Evolutionary conservation across 2,329 filamentous ascomycete species (phyloP).

Genomic region (Metarhizium humberi): DNA sequence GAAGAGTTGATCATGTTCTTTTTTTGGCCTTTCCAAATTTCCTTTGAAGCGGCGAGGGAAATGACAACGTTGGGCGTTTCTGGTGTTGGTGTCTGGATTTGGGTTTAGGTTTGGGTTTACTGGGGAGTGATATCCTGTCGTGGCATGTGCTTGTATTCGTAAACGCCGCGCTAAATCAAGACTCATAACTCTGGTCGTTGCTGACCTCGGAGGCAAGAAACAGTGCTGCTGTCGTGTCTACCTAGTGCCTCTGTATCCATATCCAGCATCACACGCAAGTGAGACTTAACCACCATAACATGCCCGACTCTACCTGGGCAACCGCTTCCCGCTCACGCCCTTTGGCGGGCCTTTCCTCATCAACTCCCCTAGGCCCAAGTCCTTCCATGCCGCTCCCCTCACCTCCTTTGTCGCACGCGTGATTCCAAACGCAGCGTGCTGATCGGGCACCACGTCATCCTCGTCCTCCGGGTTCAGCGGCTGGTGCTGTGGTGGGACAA

Average conservation of each 20-base stretch:
- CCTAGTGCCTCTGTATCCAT: too few relatives aligned
- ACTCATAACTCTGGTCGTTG: background rate
- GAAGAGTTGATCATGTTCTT: conserved; percentile 24
- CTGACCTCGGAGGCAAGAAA: too few relatives aligned
- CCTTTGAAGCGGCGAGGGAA: background rate
- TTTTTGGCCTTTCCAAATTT: background rate
- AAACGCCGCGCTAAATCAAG: background rate
- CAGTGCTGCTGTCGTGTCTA: background rate
- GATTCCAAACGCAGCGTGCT: conserved; percentile 82
- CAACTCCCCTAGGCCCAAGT: conserved; percentile 62
- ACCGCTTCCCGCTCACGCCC: conserved; percentile 7
- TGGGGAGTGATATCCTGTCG: background rate
- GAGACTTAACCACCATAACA: too few relatives aligned
- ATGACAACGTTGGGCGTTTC: background rate
- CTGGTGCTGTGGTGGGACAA: conserved; percentile 70
- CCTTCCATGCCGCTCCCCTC: conserved; percentile 68
- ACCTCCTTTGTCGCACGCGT: conserved; percentile 66
- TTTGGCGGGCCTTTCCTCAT: conserved; percentile 48
- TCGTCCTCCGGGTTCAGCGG: conserved; percentile 82
- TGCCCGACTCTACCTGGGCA: background rate
- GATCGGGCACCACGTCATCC: conserved; percentile 80
- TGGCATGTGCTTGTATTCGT: background rate
- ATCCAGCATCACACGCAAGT: background rate
- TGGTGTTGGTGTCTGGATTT: background rate
- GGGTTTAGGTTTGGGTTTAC: background rate